Conservation (phyloP, 2,329 filamentous ascomycete genomes). For the Corynespora cassiicola region DNA sequence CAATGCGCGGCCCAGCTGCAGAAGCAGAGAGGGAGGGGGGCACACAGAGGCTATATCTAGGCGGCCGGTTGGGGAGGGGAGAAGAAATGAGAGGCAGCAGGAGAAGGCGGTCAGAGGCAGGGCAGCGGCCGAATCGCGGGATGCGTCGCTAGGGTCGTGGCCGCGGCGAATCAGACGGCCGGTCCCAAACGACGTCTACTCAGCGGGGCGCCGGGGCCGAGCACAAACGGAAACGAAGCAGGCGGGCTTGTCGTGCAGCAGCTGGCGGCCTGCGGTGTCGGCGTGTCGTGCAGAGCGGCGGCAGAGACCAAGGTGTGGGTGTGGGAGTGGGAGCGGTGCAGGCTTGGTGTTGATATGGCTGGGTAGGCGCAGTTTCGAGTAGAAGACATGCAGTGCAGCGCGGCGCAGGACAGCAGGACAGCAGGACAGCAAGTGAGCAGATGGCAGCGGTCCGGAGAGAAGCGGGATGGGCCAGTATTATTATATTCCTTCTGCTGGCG, state of each 20-base stretch:
- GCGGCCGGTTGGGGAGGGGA: conserved; percentile 14
- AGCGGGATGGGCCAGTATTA: conserved; percentile 16
- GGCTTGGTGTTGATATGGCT: conserved; percentile 6
- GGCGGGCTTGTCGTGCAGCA: conserved; percentile 20
- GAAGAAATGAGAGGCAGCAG: conserved; percentile 21
- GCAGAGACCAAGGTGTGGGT: background rate
- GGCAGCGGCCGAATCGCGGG: conserved; percentile 3
- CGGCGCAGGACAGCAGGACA: conserved; percentile 1
- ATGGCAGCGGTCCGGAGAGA: conserved; percentile 13
- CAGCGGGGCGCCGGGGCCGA: conserved; percentile 25
- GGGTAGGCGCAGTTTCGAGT: conserved; percentile 12
- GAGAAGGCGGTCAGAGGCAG: conserved; percentile 36
- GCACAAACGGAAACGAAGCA: conserved; percentile 23
- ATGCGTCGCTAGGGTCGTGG: conserved; percentile 5
- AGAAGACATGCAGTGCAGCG: background rate
- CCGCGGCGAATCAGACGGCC: conserved; percentile 32
- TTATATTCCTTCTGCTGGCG: conserved; percentile 12
- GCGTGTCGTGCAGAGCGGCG: conserved; percentile 15
- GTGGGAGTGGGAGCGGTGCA: conserved; percentile 7
- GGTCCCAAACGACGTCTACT: conserved; percentile 21
- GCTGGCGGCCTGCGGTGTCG: conserved; percentile 15
- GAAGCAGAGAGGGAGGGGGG: background rate
- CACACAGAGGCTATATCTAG: background rate
- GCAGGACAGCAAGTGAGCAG: conserved; percentile 3
- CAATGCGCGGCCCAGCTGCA: conserved; percentile 4